Evolutionary conservation across 371 early-diverging fungal species (phyloP), one percentile per base, ranked within the genome.

Genomic region (Capillidium rhysosporum): DNA sequence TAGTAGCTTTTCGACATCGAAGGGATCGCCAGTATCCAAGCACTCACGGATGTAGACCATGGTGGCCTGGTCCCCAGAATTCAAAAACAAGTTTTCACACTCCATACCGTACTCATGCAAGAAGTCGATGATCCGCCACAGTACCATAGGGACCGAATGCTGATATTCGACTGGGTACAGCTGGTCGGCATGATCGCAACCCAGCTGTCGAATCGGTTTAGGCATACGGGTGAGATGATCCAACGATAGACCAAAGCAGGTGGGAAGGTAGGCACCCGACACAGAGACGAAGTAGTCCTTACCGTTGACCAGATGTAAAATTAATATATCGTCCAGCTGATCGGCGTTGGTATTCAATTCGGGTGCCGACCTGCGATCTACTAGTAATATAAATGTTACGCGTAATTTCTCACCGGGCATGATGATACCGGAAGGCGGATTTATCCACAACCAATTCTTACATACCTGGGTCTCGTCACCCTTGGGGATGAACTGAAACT

Each of bases 231-330:
- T 66, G 16, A 89, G 62, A 20, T 71, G 59, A 25, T 75, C 82
- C 18, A 92, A 57, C 0, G 70, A 65, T 43, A 70, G 72, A 9
- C 86, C 89, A 60, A 85, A 86, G 59, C 79, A 80, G 1, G 88
- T 83, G 4, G 75, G 73, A 21, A 68, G 59, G 63, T 86, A 91
- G 0, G 63, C 57, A 8, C 82, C 91, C 1, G 69, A 66, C 1
- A 89, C 69, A 0, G 77, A 66, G 2, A 93, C 67, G 58, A 93
- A 93, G 52, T 77, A 80, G 55, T 91, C 92, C 41, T 81, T 82
- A 24, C 88, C 84, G 23, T 82, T 76, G 43, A 80, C 80, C 44
- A 84, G 59, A 43, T 85, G 80, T 16, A 93, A 58, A n/a, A 91
- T 77, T 29, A 91, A 58, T 18, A 85, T 84, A 51, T 86, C 89